Conservation (phyloP, 108 stramenopile species). For the Cyclotella distinguenda region DNA sequence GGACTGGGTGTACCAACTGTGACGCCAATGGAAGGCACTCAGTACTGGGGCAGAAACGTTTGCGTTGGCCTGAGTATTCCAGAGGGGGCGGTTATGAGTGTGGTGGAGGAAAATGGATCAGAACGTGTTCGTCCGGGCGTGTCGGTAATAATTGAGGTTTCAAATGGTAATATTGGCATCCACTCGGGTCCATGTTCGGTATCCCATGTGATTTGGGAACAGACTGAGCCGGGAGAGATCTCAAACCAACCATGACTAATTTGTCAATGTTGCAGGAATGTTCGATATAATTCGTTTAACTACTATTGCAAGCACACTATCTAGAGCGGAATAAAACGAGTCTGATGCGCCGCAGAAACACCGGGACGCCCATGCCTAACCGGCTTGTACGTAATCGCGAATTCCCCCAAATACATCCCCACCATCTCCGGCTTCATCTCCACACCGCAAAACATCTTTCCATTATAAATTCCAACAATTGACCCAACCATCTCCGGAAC, state of each 20-base stretch:
- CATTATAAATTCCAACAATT: slow-evolving; percentile 99
- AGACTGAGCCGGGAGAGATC: no score
- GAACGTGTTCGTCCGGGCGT: slow-evolving; percentile 45
- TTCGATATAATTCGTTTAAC: background rate
- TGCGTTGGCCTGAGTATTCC: slow-evolving; percentile 52
- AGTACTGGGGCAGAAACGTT: slow-evolving; percentile 60
- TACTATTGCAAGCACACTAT: background rate
- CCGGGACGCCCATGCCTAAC: slow-evolving; percentile 98
- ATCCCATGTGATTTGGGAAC: slow-evolving; percentile 73
- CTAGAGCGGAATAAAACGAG: slow-evolving; percentile 99
- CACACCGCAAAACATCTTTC: slow-evolving; percentile 97
- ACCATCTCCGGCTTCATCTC: slow-evolving; percentile 99
- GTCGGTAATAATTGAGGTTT: slow-evolving; percentile 37
- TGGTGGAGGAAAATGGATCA: background rate
- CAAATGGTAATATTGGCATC: slow-evolving; percentile 36
- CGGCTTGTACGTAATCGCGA: slow-evolving; percentile 99
- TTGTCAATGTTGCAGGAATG: background rate
- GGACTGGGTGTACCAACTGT: slow-evolving; percentile 31
- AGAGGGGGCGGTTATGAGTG: slow-evolving; percentile 30
- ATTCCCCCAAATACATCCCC: slow-evolving; percentile 99
- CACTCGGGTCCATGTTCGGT: slow-evolving; percentile 59
- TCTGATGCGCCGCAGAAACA: slow-evolving; percentile 95
- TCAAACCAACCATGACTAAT: no score
- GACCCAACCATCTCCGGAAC: slow-evolving; percentile 99
- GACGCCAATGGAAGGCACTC: slow-evolving; percentile 43